Base-by-base conservation (phyloP, 768 basidiomycete species). In the Infundibulicybe gibba region DNA sequence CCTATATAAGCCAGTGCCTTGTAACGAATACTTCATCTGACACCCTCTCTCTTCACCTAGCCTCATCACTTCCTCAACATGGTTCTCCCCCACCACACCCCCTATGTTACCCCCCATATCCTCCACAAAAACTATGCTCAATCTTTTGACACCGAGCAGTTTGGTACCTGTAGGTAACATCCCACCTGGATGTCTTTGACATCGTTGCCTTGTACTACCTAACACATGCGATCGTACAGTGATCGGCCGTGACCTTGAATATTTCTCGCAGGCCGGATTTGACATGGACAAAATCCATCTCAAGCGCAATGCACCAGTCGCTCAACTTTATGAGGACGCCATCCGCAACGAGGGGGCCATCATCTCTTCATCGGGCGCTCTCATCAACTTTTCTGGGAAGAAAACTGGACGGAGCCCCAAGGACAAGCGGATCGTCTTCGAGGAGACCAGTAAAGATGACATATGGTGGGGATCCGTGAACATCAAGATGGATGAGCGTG, bases 401-500 rank as follows among this genome's bases (percentile, higher is more conserved):
- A 99, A 99, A 79, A 98, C 97, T 2, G 97, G 97, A 47, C 81
- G 97, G 41, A 87, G 84, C 56, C 97, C 97, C 44, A 99, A 98
- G 66, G 97, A 99, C 81, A 99, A 98, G 81, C 94, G 97, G 52
- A 97, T 99, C 61, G 97, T 99, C 61, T 98, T 77, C 64, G 97
- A 99, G 67, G 94, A 98, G 57, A 87, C 90, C 44, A 87, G 83
- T 70, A 97, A 93, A 70, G 93, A 97, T 62, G 83, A 97, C 52
- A 87, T 99, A 65, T 99, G 97, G 94, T 98, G 97, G 97, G 95
- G 97, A 34, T 87, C 91, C 25, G 94, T 98, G 58, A 99, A 99
- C 75, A 98, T 98, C 72, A 95, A 97, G 77, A 89, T 95, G 86
- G 94, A 97, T 62, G 90, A 92, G 63, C 90, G 89, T 89, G 61